These are phyloP conservation scores for Niebla homalea DNA, from an alignment of 495 filamentous ascomycete genomes.

Conservation along the genomic window DNA sequence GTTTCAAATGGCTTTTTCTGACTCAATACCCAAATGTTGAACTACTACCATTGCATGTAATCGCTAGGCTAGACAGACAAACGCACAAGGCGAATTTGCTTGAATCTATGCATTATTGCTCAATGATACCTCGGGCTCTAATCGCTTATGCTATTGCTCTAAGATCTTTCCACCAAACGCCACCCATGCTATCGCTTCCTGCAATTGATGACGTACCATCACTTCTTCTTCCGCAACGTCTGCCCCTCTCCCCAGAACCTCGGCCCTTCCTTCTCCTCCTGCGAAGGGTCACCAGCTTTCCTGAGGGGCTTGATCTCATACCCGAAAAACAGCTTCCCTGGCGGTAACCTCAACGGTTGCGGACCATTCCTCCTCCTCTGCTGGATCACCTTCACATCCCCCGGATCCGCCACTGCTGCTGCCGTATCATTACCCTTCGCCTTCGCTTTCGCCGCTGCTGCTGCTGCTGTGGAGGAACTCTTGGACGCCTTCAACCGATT, in stretches of 20 bases:
- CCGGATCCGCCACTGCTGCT: too few relatives aligned
- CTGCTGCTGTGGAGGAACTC: constrained; percentile 27
- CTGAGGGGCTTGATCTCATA: constrained; percentile 82
- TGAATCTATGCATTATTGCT: not conserved
- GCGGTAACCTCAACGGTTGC: constrained; percentile 71
- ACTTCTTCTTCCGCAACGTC: constrained; percentile 37
- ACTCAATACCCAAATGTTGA: too few relatives aligned
- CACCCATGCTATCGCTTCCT: constrained; percentile 13
- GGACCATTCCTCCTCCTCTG: constrained; percentile 56
- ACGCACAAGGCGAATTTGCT: not conserved
- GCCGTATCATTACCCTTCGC: too few relatives aligned
- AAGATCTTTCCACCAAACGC: not conserved
- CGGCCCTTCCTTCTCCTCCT: constrained; percentile 49
- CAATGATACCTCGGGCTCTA: too few relatives aligned
- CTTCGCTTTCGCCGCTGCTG: too few relatives aligned
- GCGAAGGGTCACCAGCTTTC: constrained; percentile 48
- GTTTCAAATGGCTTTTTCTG: too few relatives aligned
- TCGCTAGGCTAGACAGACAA: too few relatives aligned
- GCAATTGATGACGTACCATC: constrained; percentile 18
- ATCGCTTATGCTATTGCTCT: not conserved
- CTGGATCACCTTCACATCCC: constrained; percentile 33
- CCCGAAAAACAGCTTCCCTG: constrained; percentile 89
- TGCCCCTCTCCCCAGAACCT: constrained; percentile 82
- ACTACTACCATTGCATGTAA: too few relatives aligned
- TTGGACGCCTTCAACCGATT: constrained; percentile 72